Conservation (phyloP, 1,284 basidiomycete genomes). For the Leccinum pallidistipes region DNA sequence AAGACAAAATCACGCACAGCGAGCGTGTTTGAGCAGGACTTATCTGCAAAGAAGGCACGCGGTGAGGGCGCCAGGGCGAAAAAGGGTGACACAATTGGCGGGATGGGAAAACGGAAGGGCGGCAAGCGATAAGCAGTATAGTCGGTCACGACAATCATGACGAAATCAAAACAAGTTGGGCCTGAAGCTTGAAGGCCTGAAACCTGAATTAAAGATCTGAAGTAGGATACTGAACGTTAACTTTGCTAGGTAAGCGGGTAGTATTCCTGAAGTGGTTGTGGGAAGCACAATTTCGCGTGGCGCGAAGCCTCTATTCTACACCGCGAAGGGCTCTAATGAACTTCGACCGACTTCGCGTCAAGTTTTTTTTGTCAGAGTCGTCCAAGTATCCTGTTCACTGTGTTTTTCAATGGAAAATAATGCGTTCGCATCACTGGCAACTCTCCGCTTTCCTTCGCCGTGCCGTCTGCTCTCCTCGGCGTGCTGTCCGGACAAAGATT, state of each 20-base stretch:
- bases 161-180: not conserved
- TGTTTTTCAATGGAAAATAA: constrained; percentile 41
- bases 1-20: constrained; percentile 26
- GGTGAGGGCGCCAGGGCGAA: constrained; percentile 49
- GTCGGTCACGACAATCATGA: not conserved
- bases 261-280: constrained; percentile 10
- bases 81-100: constrained; percentile 47
- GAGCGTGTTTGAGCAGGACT: constrained; percentile 44
- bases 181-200: not conserved
- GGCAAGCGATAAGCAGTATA: constrained; percentile 37
- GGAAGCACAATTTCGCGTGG: constrained; percentile 32
- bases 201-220: not conserved
- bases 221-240: not conserved
- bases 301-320: constrained; percentile 16
- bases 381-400: constrained; percentile 1
- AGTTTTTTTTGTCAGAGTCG: constrained; percentile 7
- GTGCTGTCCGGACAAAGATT: constrained; percentile 84
- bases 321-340: constrained; percentile 28
- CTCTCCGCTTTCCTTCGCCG: constrained; percentile 52
- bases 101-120: constrained; percentile 49
- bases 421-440: constrained; percentile 58
- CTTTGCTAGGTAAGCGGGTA: constrained; percentile 2
- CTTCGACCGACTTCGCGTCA: constrained; percentile 19
- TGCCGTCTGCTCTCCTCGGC: constrained; percentile 60
- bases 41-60: constrained; percentile 32